Percentiles rank a stretch among this genome's conserved stretches.
phyloP scores from a whole-genome alignment of 2,329 filamentous ascomycete species.

The Aspergillus latus region DNA sequence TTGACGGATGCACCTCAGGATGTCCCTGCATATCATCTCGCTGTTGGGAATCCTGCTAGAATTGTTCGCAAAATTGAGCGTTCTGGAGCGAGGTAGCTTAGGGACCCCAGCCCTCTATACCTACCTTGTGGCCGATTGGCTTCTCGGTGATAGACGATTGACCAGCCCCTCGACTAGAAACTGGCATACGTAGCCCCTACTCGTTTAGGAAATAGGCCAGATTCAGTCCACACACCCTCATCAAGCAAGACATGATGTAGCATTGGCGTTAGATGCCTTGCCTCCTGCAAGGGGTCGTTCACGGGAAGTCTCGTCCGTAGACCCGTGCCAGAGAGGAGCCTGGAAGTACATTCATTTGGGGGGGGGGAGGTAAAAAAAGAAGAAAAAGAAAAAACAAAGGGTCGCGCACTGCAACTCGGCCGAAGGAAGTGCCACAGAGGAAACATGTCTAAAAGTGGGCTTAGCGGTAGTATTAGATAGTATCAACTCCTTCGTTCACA shows the following conservation, averaged over 20 bases:
- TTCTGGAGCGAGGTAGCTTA: conserved; percentile 25
- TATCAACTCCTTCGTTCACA: no score
- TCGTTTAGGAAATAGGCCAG: background rate
- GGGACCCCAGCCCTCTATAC: background rate
- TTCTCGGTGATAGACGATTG: background rate
- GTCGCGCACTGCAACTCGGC: no score
- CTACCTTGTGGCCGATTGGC: background rate
- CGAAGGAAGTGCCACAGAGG: no score
- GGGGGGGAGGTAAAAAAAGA: background rate
- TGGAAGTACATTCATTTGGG: background rate
- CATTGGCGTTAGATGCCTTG: background rate
- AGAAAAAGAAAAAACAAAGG: background rate
- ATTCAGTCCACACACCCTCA: background rate
- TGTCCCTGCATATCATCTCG: conserved; percentile 45
- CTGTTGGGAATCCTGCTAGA: conserved; percentile 42
- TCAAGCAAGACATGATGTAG: background rate
- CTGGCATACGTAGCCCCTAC: background rate
- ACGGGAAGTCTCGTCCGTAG: background rate
- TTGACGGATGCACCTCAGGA: conserved; percentile 29
- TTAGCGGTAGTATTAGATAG: no score
- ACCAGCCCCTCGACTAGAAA: background rate
- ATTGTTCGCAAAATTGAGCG: conserved; percentile 43
- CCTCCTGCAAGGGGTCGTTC: conserved; percentile 9
- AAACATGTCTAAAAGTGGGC: no score
- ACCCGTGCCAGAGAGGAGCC: background rate